A percentile compares a stretch with the other conserved stretches of the same genome.
These are phyloP conservation scores for Aspergillus bridgeri DNA, from an alignment of 495 filamentous ascomycete species.

Conservation along the genomic window DNA sequence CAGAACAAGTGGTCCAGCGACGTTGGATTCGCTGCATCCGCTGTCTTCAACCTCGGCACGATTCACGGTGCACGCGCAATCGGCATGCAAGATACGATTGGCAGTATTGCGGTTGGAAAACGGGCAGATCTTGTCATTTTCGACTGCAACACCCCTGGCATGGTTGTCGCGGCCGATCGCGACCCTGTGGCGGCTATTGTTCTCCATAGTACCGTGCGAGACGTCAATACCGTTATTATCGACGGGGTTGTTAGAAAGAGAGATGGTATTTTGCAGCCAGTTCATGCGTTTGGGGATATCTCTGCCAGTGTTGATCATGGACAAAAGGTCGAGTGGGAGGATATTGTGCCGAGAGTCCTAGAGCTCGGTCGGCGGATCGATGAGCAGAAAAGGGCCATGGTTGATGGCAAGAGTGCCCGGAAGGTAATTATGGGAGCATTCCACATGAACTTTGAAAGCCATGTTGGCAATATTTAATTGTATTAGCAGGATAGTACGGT, in stretches of 20 bases:
- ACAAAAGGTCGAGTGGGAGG: neutral
- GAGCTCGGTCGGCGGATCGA: neutral
- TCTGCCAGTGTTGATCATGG: neutral
- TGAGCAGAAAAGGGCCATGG: neutral
- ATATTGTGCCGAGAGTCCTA: neutral
- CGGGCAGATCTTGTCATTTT: neutral
- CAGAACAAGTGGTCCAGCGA: neutral
- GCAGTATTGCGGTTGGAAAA: neutral
- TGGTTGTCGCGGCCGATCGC: neutral
- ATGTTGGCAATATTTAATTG: neutral
- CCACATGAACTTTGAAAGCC: neutral
- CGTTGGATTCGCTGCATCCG: neutral
- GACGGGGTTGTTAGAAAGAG: neutral
- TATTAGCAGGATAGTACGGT: too few relatives aligned
- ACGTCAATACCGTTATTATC: neutral
- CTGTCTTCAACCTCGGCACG: neutral
- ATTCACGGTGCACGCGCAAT: neutral
- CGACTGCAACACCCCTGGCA: neutral
- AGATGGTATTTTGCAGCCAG: neutral
- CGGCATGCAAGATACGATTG: neutral
- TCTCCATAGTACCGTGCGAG: neutral
- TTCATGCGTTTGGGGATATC: neutral
- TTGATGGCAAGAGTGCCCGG: neutral
- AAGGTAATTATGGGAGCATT: neutral
- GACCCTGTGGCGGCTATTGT: neutral